phyloP scores from a whole-genome alignment of 768 basidiomycete species.

The Pleurotus ostreatus region DNA sequence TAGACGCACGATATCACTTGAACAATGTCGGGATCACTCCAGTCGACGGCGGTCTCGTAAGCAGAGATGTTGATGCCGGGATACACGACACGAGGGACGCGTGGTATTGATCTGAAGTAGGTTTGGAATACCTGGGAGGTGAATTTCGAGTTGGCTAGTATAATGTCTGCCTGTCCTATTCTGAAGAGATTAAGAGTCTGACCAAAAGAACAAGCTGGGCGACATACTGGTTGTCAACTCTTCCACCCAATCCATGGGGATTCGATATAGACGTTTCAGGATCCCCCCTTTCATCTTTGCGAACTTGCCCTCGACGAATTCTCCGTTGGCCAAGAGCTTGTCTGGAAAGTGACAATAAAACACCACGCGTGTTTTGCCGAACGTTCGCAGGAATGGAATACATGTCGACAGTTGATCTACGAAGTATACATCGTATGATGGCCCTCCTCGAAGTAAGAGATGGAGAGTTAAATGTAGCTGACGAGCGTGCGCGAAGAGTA shows the following conservation, averaged over 20 bases:
- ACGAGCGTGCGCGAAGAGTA: slow-evolving; percentile 82
- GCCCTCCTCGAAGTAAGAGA: slow-evolving; percentile 47
- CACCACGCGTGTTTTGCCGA: slow-evolving; percentile 75
- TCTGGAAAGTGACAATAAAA: slow-evolving; percentile 99
- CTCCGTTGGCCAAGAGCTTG: slow-evolving; percentile 79
- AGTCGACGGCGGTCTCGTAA: slow-evolving; percentile 50
- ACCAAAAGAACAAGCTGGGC: background rate
- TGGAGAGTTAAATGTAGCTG: slow-evolving; percentile 78
- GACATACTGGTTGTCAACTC: slow-evolving; percentile 81
- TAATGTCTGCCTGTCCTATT: slow-evolving; percentile 82
- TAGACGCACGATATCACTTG: slow-evolving; percentile 55
- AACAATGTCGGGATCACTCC: slow-evolving; percentile 44
- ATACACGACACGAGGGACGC: slow-evolving; percentile 78
- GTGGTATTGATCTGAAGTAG: slow-evolving; percentile 66
- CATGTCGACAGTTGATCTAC: slow-evolving; percentile 95
- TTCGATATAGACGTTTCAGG: slow-evolving; percentile 75
- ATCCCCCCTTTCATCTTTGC: slow-evolving; percentile 37
- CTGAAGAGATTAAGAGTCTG: slow-evolving; percentile 1
- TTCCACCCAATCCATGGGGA: slow-evolving; percentile 88
- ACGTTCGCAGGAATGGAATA: slow-evolving; percentile 71
- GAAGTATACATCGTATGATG: slow-evolving; percentile 79
- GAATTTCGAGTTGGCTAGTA: slow-evolving; percentile 90
- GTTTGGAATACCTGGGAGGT: slow-evolving; percentile 77
- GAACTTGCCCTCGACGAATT: slow-evolving; percentile 51
- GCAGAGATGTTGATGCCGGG: slow-evolving; percentile 86